These are phyloP conservation scores for Diacronema lutheri DNA, from an alignment of 78 protist genomes.

Conservation along the genomic window DNA sequence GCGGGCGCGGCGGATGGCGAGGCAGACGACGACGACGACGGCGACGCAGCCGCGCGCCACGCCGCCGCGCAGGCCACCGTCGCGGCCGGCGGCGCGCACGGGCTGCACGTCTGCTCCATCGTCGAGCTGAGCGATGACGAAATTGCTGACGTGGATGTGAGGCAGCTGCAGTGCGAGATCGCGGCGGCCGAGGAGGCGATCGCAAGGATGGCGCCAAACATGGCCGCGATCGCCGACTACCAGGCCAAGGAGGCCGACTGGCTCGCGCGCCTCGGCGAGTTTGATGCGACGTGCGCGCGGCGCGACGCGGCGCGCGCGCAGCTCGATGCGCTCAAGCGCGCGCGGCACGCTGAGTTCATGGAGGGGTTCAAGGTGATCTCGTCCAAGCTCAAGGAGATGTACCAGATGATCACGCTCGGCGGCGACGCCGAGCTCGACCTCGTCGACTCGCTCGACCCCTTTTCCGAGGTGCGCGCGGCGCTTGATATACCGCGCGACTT, in stretches of 20 bases:
- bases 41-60: no score
- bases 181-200: background rate
- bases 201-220: constrained; percentile 43
- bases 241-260: constrained; percentile 52
- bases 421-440: constrained; percentile 99
- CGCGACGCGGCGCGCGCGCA: constrained; percentile 66
- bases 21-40: background rate
- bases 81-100: no score
- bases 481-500: no score
- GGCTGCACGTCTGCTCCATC: no score
- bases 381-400: constrained; percentile 91
- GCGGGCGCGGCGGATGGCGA: background rate
- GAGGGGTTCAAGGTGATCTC: constrained; percentile 86
- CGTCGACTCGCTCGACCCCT: constrained; percentile 95
- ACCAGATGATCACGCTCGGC: constrained; percentile 96
- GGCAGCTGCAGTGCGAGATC: background rate
- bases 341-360: constrained; percentile 95
- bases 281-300: constrained; percentile 53
- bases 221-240: constrained; percentile 75
- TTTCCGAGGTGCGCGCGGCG: constrained; percentile 83
- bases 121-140: background rate
- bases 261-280: constrained; percentile 36
- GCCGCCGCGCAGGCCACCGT: no score
- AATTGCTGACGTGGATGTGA: background rate
- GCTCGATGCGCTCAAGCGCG: constrained; percentile 45